A percentile compares a stretch with the other conserved stretches of the same genome.
phyloP scores from a whole-genome alignment of 805 yeast genomes.

The Pichia pseudocactophila region DNA sequence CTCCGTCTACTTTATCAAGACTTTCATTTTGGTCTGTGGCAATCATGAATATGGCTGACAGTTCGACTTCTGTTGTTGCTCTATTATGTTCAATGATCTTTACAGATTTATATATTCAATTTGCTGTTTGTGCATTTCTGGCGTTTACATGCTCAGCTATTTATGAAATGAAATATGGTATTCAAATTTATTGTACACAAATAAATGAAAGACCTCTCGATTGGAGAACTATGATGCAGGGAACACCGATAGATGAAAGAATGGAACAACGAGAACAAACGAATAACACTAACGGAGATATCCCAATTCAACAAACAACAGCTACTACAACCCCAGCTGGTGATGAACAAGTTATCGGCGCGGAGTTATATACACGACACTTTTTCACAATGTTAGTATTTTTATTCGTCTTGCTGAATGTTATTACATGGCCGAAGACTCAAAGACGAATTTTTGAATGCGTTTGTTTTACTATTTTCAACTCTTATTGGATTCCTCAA shows the following conservation, averaged over 20 bases:
- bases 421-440: conserved; percentile 53
- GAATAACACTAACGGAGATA: neutral
- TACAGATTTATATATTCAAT: conserved; percentile 52
- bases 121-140: conserved; percentile 61
- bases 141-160: conserved; percentile 62
- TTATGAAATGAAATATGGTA: conserved; percentile 68
- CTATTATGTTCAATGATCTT: conserved; percentile 49
- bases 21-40: conserved; percentile 64
- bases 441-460: conserved; percentile 53
- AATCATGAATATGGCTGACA: conserved; percentile 58
- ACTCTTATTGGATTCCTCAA: conserved; percentile 86
- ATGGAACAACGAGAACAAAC: conserved; percentile 6
- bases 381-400: conserved; percentile 45
- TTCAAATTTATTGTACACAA: conserved; percentile 60
- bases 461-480: conserved; percentile 38
- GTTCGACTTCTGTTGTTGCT: conserved; percentile 54
- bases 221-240: conserved; percentile 58
- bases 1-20: conserved; percentile 73
- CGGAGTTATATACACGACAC: conserved; percentile 49
- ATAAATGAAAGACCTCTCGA: conserved; percentile 61
- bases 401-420: conserved; percentile 48
- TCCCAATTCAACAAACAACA: conserved; percentile 16
- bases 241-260: conserved; percentile 39
- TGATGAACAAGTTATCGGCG: conserved; percentile 48
- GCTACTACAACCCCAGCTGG: conserved; percentile 22